Percentiles rank a stretch among this genome's conserved stretches.
Conservation (phyloP, 805 yeast species). For the Pichia paraexigua region DNA sequence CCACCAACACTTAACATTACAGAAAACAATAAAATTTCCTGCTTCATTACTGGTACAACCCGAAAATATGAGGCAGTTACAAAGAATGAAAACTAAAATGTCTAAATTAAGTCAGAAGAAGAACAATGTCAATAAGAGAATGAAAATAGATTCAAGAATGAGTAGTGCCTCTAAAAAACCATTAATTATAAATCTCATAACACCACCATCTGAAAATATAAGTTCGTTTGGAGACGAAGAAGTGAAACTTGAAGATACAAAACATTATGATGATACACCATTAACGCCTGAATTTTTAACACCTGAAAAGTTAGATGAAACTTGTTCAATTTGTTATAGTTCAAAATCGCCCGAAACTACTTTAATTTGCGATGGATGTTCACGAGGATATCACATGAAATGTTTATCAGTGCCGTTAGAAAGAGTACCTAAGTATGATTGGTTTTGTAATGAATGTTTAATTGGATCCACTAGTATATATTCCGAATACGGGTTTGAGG, state of each 20-base stretch:
- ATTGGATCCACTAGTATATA: constrained; percentile 45
- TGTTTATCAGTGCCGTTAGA: constrained; percentile 47
- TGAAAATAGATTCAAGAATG: not conserved
- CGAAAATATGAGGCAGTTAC: constrained; percentile 1
- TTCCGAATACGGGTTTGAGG: constrained; percentile 85
- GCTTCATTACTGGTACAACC: constrained; percentile 7
- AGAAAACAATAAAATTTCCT: constrained; percentile 1
- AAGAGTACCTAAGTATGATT: constrained; percentile 47
- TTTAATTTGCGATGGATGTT: constrained; percentile 68
- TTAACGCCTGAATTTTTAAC: constrained; percentile 3
- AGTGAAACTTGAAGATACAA: not conserved
- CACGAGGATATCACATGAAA: constrained; percentile 54
- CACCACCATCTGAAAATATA: constrained; percentile 4
- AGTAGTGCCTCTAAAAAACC: not conserved
- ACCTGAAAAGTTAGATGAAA: constrained; percentile 10
- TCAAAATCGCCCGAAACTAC: constrained; percentile 39
- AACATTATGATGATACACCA: not conserved
- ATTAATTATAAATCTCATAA: not conserved
- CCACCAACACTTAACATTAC: not conserved
- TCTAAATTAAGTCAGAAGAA: not conserved
- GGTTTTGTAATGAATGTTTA: constrained; percentile 84
- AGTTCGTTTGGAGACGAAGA: not conserved
- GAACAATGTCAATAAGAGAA: not conserved
- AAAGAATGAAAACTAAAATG: constrained; percentile 5
- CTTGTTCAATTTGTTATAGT: constrained; percentile 37